Percentiles rank a stretch among this genome's conserved stretches.
These are phyloP conservation scores for Claviceps quebecensis DNA, from an alignment of 2,329 filamentous ascomycete species.

Conservation along the genomic window DNA sequence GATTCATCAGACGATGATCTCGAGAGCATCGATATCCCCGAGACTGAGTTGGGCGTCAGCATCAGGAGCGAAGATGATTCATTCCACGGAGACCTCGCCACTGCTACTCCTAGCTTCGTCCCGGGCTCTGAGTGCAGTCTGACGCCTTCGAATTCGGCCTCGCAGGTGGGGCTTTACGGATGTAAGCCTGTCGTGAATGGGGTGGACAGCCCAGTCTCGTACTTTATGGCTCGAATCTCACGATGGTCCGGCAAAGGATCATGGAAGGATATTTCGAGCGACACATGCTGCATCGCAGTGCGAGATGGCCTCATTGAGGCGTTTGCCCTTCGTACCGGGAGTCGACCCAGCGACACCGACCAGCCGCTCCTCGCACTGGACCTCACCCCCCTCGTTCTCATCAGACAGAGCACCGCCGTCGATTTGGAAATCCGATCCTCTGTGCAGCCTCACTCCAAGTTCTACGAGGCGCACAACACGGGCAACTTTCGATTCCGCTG, in stretches of 20 bases:
- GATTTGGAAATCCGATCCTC: conserved; percentile 91
- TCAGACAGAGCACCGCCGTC: conserved; percentile 79
- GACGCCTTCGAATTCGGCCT: conserved; percentile 68
- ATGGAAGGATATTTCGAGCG: conserved; percentile 44
- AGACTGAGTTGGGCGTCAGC: conserved; percentile 44
- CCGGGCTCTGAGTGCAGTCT: conserved; percentile 46
- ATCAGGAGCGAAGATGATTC: conserved; percentile 24
- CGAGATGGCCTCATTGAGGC: conserved; percentile 46
- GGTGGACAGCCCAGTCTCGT: conserved; percentile 24
- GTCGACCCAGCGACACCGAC: conserved; percentile 15
- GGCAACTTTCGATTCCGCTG: conserved; percentile 85
- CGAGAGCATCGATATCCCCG: conserved; percentile 45
- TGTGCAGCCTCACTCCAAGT: conserved; percentile 55
- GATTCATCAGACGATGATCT: conserved; percentile 40
- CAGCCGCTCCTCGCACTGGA: conserved; percentile 56
- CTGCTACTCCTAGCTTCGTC: conserved; percentile 21
- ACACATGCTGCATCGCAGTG: conserved; percentile 40
- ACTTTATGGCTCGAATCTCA: conserved; percentile 41
- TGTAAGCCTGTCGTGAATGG: conserved; percentile 19
- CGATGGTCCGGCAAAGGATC: conserved; percentile 47
- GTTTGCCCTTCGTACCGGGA: conserved; percentile 27
- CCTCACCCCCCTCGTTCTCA: conserved; percentile 78
- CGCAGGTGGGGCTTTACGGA: conserved; percentile 51
- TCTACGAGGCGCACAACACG: conserved; percentile 47
- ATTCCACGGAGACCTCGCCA: conserved; percentile 13